Conservation (phyloP, 139 green algal genomes). For the Chlorokybus atmophyticus region DNA sequence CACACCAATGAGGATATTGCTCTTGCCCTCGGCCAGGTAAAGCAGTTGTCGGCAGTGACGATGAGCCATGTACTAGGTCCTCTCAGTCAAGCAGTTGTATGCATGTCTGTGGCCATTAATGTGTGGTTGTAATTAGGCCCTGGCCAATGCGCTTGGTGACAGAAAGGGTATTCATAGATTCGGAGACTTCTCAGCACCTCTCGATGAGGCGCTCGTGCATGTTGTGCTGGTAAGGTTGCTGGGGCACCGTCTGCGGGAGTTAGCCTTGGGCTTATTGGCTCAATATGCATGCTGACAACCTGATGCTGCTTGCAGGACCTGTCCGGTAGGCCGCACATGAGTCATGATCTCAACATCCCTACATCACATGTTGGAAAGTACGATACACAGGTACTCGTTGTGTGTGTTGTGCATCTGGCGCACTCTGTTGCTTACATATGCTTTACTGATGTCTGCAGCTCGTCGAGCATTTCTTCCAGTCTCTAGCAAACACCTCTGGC, state of each 20-base stretch:
- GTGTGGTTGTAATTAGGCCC: too few relatives aligned
- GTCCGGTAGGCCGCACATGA: conserved; percentile 75
- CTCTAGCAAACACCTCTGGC: conserved; percentile 51
- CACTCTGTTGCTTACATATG: too few relatives aligned
- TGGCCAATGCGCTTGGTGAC: conserved; percentile 72
- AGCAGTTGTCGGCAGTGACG: too few relatives aligned
- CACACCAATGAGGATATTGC: conserved; percentile 96
- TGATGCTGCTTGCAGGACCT: conserved; percentile 50
- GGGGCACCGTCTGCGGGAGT: too few relatives aligned
- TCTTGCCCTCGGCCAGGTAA: conserved; percentile 40
- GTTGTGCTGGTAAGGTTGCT: conserved; percentile 33
- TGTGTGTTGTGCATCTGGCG: neutral
- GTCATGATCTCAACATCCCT: conserved; percentile 65
- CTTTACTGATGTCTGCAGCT: conserved; percentile 60
- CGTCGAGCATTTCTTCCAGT: conserved; percentile 96
- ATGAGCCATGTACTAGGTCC: too few relatives aligned
- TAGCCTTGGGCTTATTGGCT: too few relatives aligned
- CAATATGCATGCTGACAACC: too few relatives aligned
- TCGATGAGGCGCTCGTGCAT: conserved; percentile 86
- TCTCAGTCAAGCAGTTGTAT: neutral
- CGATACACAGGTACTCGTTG: conserved; percentile 43
- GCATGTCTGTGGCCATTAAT: neutral
- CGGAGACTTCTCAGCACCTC: conserved; percentile 48
- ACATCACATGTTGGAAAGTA: conserved; percentile 82
- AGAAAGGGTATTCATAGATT: conserved; percentile 90